These are phyloP conservation scores for Candida namnaoensis DNA, from an alignment of 805 yeast genomes.

Conservation along the genomic window DNA sequence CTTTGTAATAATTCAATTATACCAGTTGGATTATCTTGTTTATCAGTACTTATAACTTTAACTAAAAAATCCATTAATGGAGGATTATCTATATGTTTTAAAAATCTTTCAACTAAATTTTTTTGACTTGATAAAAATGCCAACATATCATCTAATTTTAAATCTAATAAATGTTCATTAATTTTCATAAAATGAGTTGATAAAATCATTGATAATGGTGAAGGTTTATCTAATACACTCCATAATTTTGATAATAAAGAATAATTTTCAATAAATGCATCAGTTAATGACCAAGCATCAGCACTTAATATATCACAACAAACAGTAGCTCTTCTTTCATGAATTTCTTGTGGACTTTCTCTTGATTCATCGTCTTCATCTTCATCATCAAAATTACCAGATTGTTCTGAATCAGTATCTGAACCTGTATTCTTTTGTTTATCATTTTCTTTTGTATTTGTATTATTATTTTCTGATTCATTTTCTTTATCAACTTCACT, in stretches of 20 bases:
- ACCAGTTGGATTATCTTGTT: constrained; percentile 83
- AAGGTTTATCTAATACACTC: constrained; percentile 63
- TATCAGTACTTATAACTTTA: constrained; percentile 87
- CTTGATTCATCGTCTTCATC: constrained; percentile 12
- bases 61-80: constrained; percentile 89
- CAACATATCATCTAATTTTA: constrained; percentile 75
- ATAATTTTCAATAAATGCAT: constrained; percentile 73
- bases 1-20: constrained; percentile 66
- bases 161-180: constrained; percentile 82
- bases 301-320: constrained; percentile 87
- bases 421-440: constrained; percentile 16
- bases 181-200: constrained; percentile 89
- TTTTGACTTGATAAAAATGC: constrained; percentile 61
- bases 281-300: constrained; percentile 91
- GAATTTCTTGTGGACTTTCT: constrained; percentile 28
- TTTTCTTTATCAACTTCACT: constrained; percentile 13
- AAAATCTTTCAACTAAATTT: constrained; percentile 67
- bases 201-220: constrained; percentile 62
- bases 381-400: constrained; percentile 12
- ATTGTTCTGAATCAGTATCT: constrained; percentile 19
- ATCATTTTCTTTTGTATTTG: constrained; percentile 12
- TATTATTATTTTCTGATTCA: constrained; percentile 12
- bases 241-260: constrained; percentile 64
- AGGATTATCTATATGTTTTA: constrained; percentile 85
- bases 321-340: constrained; percentile 44